These are phyloP conservation scores for Fraxinus quadrangulata DNA, from an alignment of 257 asterid genomes.

Conservation along the genomic window DNA sequence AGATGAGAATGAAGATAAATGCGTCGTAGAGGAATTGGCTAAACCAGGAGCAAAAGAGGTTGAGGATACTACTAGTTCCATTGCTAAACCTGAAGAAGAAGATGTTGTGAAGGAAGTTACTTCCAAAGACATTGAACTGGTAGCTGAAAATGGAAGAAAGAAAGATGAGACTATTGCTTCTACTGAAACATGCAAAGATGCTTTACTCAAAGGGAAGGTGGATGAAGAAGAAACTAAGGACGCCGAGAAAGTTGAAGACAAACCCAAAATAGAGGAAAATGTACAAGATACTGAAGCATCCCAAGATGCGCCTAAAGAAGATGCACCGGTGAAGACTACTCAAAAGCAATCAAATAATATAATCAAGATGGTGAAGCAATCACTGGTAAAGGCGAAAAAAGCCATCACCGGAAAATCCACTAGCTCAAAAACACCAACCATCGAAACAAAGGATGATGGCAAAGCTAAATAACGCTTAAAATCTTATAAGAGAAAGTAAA, in stretches of 20 bases:
- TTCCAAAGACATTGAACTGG: constrained; percentile 39
- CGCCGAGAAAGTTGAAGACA: constrained; percentile 21
- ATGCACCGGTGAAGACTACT: constrained; percentile 47
- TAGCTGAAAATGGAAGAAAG: constrained; percentile 31
- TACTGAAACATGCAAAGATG: constrained; percentile 27
- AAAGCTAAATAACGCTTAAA: constrained; percentile 33
- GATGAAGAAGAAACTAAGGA: constrained; percentile 20
- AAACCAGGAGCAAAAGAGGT: constrained; percentile 28
- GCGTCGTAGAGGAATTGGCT: constrained; percentile 27
- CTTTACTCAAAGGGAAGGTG: constrained; percentile 6
- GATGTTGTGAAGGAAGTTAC: constrained; percentile 32
- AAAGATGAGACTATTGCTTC: constrained; percentile 27
- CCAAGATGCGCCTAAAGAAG: constrained; percentile 45
- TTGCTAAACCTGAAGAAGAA: constrained; percentile 31
- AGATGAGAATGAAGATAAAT: constrained; percentile 28
- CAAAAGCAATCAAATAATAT: constrained; percentile 60
- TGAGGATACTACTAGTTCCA: constrained; percentile 18
- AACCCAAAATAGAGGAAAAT: constrained; percentile 13
- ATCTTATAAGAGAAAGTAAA: background rate
- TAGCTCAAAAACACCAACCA: constrained; percentile 52
- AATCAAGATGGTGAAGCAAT: constrained; percentile 77
- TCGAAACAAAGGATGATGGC: constrained; percentile 52
- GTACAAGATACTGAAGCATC: constrained; percentile 30
- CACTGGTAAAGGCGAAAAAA: constrained; percentile 88
- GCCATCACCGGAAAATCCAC: constrained; percentile 82